Evolutionary conservation across 2,329 filamentous ascomycete genomes (phyloP), one percentile per base, ranked within the genome.

Genomic region (Bipolaris cookei): DNA sequence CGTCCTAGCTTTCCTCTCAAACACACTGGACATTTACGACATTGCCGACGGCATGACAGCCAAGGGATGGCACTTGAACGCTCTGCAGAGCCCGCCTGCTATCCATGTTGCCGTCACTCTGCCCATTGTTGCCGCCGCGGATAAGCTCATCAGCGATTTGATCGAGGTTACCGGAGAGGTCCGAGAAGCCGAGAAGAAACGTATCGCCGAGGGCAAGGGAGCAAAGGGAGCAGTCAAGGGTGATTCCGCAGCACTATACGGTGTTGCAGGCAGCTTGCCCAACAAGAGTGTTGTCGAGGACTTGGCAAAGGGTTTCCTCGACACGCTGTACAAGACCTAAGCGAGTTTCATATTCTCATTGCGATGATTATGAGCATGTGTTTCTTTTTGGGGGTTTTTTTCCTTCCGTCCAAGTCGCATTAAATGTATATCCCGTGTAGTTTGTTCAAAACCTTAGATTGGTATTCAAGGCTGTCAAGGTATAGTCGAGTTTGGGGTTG

Each of bases 271-370:
- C 5, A 96, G 91, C 71, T 78, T 99, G 76, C 95, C 95, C 1
- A 96, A 99, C 76, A 98, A 98, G 85, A 92, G 90, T 66, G 89
- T 99, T 32, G 92, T 99, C 30, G 91, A 91, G 64, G 91, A 96
- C 69, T 79, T 99, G 73, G 94, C 93, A 1, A 91, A 84, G 65
- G 94, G 92, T 0, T 99, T 98, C 78, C 82, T 98, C 73, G 93
- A 98, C 79, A 89, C 95, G 50, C 75, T 97, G 77, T 97, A 97
- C 78, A 96, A 96, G 82, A 89, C 89, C 58, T 95, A 59, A 62
- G 44, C n/a, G 30, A 8, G 1, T 34, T 38, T 37, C 18, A 32
- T 23, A 21, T 51, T 42, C 23, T 23, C 28, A 28, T 25, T 18
- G 13, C 6, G 3, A 14, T 50, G 39, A 28, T 44, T 18, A 44